phyloP scores from a whole-genome alignment of 1,284 basidiomycete genomes.

The Taiwanofungus camphoratus region DNA sequence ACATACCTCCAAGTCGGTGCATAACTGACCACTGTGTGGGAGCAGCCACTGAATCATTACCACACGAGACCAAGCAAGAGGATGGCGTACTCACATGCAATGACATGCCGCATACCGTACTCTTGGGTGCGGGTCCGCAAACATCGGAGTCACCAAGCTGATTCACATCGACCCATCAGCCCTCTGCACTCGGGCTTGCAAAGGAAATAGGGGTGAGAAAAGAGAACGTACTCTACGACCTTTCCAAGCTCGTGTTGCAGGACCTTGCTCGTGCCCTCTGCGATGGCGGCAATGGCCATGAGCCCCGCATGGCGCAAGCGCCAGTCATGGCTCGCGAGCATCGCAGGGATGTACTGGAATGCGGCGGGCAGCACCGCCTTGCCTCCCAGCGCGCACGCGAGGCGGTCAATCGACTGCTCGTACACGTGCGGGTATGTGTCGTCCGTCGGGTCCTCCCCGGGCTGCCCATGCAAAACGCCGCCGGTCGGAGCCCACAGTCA shows the following conservation, averaged over 20 bases:
- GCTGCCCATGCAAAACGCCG: slow-evolving; percentile 33
- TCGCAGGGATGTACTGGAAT: slow-evolving; percentile 73
- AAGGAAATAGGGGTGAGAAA: not conserved
- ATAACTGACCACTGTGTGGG: slow-evolving; percentile 64
- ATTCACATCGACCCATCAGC: too few species aligned
- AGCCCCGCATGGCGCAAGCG: slow-evolving; percentile 73
- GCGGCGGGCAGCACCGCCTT: slow-evolving; percentile 66
- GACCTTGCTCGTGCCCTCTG: slow-evolving; percentile 71
- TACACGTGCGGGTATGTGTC: slow-evolving; percentile 70
- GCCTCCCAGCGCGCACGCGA: slow-evolving; percentile 73
- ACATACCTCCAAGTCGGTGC: slow-evolving; percentile 73
- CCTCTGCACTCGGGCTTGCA: too few species aligned
- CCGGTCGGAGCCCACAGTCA: not conserved
- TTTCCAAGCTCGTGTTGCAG: slow-evolving; percentile 75
- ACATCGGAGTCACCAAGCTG: slow-evolving; percentile 71
- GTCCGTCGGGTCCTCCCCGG: slow-evolving; percentile 64
- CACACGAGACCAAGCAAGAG: not conserved
- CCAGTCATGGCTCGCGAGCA: slow-evolving; percentile 79
- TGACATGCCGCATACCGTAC: slow-evolving; percentile 84
- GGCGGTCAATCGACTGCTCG: slow-evolving; percentile 72
- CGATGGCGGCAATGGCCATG: slow-evolving; percentile 75
- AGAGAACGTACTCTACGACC: slow-evolving; percentile 54
- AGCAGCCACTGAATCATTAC: slow-evolving; percentile 3
- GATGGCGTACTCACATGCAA: slow-evolving; percentile 63
- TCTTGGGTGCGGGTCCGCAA: slow-evolving; percentile 72